These are phyloP conservation scores for Kockovaella imperatae DNA, from an alignment of 768 basidiomycete genomes.

Conservation along the genomic window DNA sequence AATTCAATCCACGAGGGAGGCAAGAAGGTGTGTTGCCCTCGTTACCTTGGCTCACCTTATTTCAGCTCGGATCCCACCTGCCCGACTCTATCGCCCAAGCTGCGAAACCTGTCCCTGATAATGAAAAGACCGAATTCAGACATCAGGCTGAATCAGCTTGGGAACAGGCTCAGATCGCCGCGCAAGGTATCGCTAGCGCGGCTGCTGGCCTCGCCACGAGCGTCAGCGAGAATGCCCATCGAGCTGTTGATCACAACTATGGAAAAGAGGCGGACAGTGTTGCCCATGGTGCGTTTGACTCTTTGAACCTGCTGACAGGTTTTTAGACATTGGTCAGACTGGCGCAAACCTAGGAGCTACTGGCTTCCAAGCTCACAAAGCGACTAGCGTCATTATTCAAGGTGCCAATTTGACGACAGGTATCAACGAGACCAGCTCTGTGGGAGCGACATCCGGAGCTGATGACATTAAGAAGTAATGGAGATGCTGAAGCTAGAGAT, in stretches of 20 bases:
- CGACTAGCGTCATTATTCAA: conserved; percentile 30
- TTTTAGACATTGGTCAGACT: conserved; percentile 30
- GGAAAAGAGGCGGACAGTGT: conserved; percentile 33
- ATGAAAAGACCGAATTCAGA: conserved; percentile 22
- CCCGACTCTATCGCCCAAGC: conserved; percentile 20
- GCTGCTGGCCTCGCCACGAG: conserved; percentile 23
- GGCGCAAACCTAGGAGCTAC: conserved; percentile 32
- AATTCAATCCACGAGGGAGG: conserved; percentile 30
- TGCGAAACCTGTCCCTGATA: conserved; percentile 17
- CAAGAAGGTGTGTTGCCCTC: no score
- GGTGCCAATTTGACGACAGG: conserved; percentile 28
- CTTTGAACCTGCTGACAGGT: not conserved
- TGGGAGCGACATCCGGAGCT: no score
- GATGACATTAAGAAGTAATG: no score
- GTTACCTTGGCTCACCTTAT: no score
- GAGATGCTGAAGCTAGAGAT: no score
- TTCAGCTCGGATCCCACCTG: conserved; percentile 19
- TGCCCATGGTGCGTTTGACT: conserved; percentile 30
- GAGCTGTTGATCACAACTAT: conserved; percentile 35
- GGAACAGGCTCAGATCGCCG: conserved; percentile 31
- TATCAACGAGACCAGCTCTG: not conserved
- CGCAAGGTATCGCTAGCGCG: conserved; percentile 26
- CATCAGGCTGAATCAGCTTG: conserved; percentile 28
- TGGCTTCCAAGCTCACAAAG: conserved; percentile 18
- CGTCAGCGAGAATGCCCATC: conserved; percentile 32